phyloP scores from a whole-genome alignment of 2,329 filamentous ascomycete genomes.

The Fusarium dimerum region DNA sequence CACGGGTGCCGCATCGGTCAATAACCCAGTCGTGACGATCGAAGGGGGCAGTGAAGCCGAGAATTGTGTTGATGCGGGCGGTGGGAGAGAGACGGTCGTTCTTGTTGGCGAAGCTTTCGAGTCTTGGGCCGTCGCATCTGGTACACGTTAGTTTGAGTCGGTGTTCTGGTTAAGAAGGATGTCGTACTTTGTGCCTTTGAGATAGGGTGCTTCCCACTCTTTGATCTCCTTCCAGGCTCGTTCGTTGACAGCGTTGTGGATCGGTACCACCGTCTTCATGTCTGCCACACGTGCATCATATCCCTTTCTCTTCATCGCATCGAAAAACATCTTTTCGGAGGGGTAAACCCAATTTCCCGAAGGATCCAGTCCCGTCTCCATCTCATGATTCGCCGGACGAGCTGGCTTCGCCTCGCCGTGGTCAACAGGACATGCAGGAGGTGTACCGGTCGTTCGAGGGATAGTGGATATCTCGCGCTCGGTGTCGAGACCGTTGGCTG shows the following conservation, averaged over 20 bases:
- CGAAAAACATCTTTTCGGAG: conserved; percentile 96
- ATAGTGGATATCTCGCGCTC: conserved; percentile 79
- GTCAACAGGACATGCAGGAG: conserved; percentile 40
- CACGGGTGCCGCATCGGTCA: conserved; percentile 78
- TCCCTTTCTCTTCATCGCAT: conserved; percentile 90
- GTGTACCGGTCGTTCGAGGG: conserved; percentile 57
- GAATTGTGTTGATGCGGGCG: conserved; percentile 76
- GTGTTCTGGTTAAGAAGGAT: conserved; percentile 20
- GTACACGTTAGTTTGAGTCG: conserved; percentile 7
- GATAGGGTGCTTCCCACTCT: conserved; percentile 77
- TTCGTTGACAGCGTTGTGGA: conserved; percentile 99
- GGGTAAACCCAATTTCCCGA: conserved; percentile 97
- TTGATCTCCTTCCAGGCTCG: conserved; percentile 91
- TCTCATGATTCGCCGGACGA: conserved; percentile 69
- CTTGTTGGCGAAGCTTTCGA: conserved; percentile 81
- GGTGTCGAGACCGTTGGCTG: conserved; percentile 52
- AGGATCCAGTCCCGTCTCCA: conserved; percentile 71
- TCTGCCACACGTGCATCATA: conserved; percentile 70
- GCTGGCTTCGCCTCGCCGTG: conserved; percentile 31
- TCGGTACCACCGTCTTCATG: conserved; percentile 91
- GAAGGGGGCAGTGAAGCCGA: conserved; percentile 91
- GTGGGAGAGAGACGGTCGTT: conserved; percentile 72
- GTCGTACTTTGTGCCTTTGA: conserved; percentile 54
- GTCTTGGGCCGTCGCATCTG: conserved; percentile 70
- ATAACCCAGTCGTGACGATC: conserved; percentile 98